A percentile compares a stretch with the other conserved stretches of the same genome.
phyloP scores from a whole-genome alignment of 2,329 filamentous ascomycete species.

The Erysiphe pulchra region DNA sequence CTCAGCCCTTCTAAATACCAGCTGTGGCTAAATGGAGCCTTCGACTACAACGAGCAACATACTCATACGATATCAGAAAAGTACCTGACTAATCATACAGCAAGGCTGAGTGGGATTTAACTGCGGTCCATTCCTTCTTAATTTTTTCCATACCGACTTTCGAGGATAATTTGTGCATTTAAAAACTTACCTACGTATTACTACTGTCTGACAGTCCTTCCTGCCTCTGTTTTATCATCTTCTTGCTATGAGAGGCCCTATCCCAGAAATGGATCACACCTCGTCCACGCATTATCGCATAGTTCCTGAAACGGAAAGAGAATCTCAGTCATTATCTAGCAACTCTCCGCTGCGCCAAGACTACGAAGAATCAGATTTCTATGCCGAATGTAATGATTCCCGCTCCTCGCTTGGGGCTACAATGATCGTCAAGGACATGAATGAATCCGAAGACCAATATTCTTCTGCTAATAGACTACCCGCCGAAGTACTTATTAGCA shows the following conservation, averaged over 20 bases:
- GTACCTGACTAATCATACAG: background rate
- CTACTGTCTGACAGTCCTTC: background rate
- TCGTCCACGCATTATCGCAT: conserved; percentile 8
- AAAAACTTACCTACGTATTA: background rate
- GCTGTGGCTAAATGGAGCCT: background rate
- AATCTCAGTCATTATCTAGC: conserved; percentile 24
- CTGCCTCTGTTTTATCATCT: background rate
- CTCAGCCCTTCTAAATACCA: background rate
- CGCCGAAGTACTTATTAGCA: conserved; percentile 79
- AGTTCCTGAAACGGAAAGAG: conserved; percentile 10
- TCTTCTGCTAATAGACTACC: conserved; percentile 70
- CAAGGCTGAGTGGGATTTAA: background rate
- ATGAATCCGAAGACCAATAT: conserved; percentile 38
- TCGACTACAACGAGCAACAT: background rate
- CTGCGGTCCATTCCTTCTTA: background rate
- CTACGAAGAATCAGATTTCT: conserved; percentile 86
- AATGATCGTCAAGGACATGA: conserved; percentile 43
- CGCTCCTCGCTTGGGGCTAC: conserved; percentile 71
- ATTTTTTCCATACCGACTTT: too few relatives aligned
- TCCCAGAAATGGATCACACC: conserved; percentile 7
- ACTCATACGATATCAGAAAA: background rate
- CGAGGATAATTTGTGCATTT: background rate
- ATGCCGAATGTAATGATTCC: conserved; percentile 71
- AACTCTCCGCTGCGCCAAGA: conserved; percentile 52
- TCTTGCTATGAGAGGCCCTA: conserved; percentile 8